These are phyloP conservation scores for Pseudopithomyces maydicus DNA, from an alignment of 2,329 filamentous ascomycete genomes.

Conservation along the genomic window DNA sequence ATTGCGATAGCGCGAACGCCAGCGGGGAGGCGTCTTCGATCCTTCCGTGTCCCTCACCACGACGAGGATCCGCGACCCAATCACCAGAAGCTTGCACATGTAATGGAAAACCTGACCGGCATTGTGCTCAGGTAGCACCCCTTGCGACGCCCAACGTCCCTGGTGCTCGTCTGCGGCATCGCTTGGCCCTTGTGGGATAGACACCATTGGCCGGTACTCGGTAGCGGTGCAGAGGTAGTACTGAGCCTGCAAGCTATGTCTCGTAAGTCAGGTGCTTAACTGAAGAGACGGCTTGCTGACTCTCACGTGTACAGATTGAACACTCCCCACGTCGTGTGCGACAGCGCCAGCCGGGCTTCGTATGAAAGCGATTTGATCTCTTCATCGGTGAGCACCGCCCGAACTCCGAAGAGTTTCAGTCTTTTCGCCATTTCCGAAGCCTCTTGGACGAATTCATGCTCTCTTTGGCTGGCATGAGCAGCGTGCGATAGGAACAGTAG, in stretches of 20 bases:
- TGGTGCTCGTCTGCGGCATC: not conserved
- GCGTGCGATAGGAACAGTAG: conserved; percentile 2
- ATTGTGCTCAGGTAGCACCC: not conserved
- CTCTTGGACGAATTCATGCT: not conserved
- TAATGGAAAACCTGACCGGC: not conserved
- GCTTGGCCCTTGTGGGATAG: not conserved
- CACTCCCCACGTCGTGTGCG: conserved; percentile 9
- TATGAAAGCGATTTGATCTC: conserved; percentile 3
- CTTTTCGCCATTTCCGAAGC: conserved; percentile 6
- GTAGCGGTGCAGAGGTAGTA: conserved; percentile 1
- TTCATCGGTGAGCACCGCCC: not conserved
- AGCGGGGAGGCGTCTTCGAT: conserved; percentile 2
- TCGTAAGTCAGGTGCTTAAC: not conserved
- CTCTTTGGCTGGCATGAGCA: not conserved
- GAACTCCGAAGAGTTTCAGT: conserved; percentile 3
- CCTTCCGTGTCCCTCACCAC: not conserved
- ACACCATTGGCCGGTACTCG: not conserved
- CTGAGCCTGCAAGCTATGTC: conserved; percentile 3
- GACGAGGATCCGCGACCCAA: not conserved
- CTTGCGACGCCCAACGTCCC: not conserved
- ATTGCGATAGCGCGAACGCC: conserved; percentile 9
- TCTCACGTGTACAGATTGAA: conserved; percentile 9
- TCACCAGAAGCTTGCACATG: conserved; percentile 2
- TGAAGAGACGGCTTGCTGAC: not conserved
- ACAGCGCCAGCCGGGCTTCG: conserved; percentile 1